Evolutionary conservation across 208 protist genomes (phyloP).

Genomic region (Spongospora subterranea): DNA sequence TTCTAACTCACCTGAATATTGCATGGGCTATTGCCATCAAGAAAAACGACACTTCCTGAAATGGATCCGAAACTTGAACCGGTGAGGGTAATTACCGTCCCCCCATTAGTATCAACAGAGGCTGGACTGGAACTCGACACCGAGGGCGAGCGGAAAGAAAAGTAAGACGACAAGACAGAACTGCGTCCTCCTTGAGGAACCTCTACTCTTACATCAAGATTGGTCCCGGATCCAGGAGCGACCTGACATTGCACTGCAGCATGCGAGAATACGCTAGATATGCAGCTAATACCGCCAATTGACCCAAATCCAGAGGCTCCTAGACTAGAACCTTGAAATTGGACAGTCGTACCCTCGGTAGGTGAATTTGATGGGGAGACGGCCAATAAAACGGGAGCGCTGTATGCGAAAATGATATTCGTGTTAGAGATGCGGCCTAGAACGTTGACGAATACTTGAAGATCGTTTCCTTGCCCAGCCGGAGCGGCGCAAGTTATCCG

Average conservation of each 20-base stretch:
- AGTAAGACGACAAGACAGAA: neutral
- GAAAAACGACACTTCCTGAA: neutral
- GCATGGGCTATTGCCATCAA: neutral
- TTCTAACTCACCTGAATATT: neutral
- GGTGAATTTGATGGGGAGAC: neutral
- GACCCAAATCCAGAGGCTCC: neutral
- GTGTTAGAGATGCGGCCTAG: neutral
- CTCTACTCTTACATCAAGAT: neutral
- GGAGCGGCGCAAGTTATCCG: neutral
- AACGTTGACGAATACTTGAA: neutral
- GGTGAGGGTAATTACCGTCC: neutral
- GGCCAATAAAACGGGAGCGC: neutral
- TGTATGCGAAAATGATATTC: neutral
- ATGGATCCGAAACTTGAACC: constrained; percentile 15
- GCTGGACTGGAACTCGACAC: neutral
- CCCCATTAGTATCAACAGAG: neutral
- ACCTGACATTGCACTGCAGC: neutral
- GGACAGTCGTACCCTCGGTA: neutral
- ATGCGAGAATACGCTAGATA: neutral
- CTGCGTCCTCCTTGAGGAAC: neutral
- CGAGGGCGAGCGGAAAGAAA: neutral
- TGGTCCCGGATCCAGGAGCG: neutral
- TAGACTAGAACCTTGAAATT: neutral
- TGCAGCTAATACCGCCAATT: neutral
- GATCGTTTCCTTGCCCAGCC: constrained; percentile 1